phyloP scores from a whole-genome alignment of 768 basidiomycete genomes.

The Leccinum sublutescens region DNA sequence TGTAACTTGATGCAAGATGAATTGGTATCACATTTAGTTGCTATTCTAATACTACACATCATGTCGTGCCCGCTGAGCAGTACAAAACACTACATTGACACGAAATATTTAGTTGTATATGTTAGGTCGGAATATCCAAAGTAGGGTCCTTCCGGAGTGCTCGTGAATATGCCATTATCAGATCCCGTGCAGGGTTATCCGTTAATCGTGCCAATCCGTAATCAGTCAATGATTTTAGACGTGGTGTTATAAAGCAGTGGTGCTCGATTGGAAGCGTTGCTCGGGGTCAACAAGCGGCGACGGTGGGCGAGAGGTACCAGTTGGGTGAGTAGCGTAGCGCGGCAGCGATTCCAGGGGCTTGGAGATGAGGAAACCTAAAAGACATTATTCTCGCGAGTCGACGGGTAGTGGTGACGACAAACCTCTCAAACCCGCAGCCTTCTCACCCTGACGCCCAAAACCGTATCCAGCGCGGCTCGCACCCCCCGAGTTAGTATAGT shows the following conservation, averaged over 20 bases:
- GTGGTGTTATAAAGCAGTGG: slow-evolving; percentile 26
- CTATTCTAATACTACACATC: slow-evolving; percentile 29
- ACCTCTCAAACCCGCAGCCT: slow-evolving; percentile 64
- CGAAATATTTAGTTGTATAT: slow-evolving; percentile 3
- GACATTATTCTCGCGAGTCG: slow-evolving; percentile 3
- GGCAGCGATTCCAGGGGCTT: slow-evolving; percentile 63
- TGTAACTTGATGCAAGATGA: background rate
- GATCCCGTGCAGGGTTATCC: slow-evolving; percentile 10
- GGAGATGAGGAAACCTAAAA: slow-evolving; percentile 52
- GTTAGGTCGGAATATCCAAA: slow-evolving; percentile 9
- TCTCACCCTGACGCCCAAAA: slow-evolving; percentile 81
- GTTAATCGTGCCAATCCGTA: slow-evolving; percentile 17
- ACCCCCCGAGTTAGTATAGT: slow-evolving; percentile 21
- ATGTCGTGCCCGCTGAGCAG: slow-evolving; percentile 17
- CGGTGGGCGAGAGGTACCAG: slow-evolving; percentile 26
- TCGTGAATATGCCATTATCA: slow-evolving; percentile 14
- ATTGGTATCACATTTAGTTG: slow-evolving; percentile 1
- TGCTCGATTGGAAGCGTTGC: slow-evolving; percentile 29
- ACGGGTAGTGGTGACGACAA: slow-evolving; percentile 12
- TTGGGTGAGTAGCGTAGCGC: slow-evolving; percentile 48
- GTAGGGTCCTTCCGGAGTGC: slow-evolving; percentile 17
- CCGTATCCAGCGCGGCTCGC: slow-evolving; percentile 55
- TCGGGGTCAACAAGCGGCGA: slow-evolving; percentile 18
- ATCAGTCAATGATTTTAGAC: slow-evolving; percentile 20
- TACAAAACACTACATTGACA: slow-evolving; percentile 20